Evolutionary conservation across 352 stramenopile species (phyloP).

Genomic region (Phytopythium montanum): DNA sequence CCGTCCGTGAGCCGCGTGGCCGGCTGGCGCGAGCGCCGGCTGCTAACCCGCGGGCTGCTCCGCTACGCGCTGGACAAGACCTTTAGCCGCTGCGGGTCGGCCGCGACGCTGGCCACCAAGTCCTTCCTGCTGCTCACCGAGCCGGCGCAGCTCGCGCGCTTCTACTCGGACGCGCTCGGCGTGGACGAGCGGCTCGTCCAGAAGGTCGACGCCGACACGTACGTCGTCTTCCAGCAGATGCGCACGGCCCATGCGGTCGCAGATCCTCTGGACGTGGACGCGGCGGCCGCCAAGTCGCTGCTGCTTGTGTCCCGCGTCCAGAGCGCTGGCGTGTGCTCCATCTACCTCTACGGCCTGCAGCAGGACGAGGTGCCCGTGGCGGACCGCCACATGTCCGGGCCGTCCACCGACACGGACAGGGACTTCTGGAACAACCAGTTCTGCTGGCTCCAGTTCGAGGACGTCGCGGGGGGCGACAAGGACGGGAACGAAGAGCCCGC

Average conservation of each 20-base stretch:
- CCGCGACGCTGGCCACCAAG: background rate
- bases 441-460: slow-evolving; percentile 31
- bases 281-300: background rate
- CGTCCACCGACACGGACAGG: too few species aligned
- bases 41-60: background rate
- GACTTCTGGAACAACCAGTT: slow-evolving; percentile 10
- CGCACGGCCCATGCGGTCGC: too few species aligned
- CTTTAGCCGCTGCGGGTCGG: background rate
- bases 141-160: slow-evolving; percentile 6
- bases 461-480: slow-evolving; percentile 5
- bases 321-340: background rate
- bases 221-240: slow-evolving; percentile 21
- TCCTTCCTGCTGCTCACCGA: slow-evolving; percentile 12
- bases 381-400: background rate
- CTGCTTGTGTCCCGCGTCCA: slow-evolving; percentile 6
- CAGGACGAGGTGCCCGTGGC: background rate
- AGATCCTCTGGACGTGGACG: slow-evolving; percentile 4
- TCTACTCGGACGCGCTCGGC: slow-evolving; percentile 22
- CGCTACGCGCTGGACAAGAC: slow-evolving; percentile 4
- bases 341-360: slow-evolving; percentile 2
- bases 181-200: slow-evolving; percentile 20
- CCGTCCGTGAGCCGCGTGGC: background rate
- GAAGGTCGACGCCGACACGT: slow-evolving; percentile 25
- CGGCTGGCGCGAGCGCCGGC: slow-evolving; percentile 5
- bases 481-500: background rate